Percentiles rank a stretch among this genome's conserved stretches.
These are phyloP conservation scores for Lepidium didymum DNA, from an alignment of 345 rosid species.

Conservation along the genomic window DNA sequence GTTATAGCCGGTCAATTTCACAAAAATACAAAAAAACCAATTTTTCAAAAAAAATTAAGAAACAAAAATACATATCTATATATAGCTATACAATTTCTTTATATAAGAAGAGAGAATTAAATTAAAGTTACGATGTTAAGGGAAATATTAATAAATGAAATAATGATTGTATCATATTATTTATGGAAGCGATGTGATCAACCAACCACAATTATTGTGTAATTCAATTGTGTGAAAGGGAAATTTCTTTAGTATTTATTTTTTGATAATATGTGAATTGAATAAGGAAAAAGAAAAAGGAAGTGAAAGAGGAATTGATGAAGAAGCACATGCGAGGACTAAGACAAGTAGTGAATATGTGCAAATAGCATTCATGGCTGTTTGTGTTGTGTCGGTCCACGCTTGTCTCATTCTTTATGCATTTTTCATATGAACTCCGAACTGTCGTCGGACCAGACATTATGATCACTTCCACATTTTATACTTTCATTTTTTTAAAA, in stretches of 20 bases:
- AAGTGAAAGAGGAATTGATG: constrained; percentile 12
- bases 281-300: constrained; percentile 2
- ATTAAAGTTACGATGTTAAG: too few species aligned
- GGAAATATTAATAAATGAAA: too few species aligned
- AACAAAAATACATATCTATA: too few species aligned
- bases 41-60: too few species aligned
- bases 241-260: not conserved
- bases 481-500: not conserved
- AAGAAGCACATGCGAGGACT: constrained; percentile 28
- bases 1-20: too few species aligned
- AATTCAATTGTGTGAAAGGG: constrained; percentile 17
- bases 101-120: too few species aligned
- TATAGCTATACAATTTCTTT: too few species aligned
- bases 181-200: constrained; percentile 15
- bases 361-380: constrained; percentile 25
- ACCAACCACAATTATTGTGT: constrained; percentile 9
- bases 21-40: too few species aligned
- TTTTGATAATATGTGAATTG: not conserved
- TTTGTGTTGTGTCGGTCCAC: constrained; percentile 31
- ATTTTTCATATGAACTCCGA: constrained; percentile 9
- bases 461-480: constrained; percentile 19
- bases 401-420: constrained; percentile 13
- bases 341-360: constrained; percentile 19
- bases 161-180: not conserved
- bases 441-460: constrained; percentile 27